These are phyloP conservation scores for Mucor irregularis DNA, from an alignment of 371 early-diverging fungal genomes.

Conservation along the genomic window DNA sequence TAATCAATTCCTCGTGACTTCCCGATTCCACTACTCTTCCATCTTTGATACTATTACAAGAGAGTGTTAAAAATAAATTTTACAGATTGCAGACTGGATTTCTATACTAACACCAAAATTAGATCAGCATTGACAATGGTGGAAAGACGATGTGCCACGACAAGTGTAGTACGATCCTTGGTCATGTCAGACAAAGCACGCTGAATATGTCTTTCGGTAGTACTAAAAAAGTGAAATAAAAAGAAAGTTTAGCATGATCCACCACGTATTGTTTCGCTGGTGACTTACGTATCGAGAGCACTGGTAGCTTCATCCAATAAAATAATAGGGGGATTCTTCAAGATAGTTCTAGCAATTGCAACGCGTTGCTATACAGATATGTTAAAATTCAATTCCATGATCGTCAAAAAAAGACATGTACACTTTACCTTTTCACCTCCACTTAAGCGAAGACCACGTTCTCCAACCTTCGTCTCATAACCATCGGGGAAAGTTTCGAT, in stretches of 20 bases:
- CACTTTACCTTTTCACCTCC: conserved; percentile 83
- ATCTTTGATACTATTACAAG: conserved; percentile 42
- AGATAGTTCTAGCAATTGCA: conserved; percentile 48
- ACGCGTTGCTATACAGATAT: conserved; percentile 66
- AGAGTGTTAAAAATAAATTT: background rate
- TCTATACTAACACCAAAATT: conserved; percentile 55
- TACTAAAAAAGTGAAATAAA: conserved; percentile 15
- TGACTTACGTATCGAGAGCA: conserved; percentile 56
- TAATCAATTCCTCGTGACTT: conserved; percentile 75
- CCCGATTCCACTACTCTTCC: conserved; percentile 84
- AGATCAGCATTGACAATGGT: conserved; percentile 73
- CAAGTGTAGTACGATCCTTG: conserved; percentile 83
- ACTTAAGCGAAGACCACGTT: conserved; percentile 85
- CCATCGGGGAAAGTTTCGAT: conserved; percentile 69
- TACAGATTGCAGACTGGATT: too few species aligned
- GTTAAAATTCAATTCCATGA: background rate
- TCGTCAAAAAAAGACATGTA: conserved; percentile 44
- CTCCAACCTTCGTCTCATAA: conserved; percentile 93
- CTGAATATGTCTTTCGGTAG: conserved; percentile 83
- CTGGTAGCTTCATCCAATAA: conserved; percentile 58
- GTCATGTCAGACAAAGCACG: conserved; percentile 61
- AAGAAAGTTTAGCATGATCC: background rate
- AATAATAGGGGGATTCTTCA: conserved; percentile 44
- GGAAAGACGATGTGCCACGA: conserved; percentile 89
- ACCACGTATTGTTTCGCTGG: background rate